Conservation (phyloP, 768 basidiomycete species). For the Rubroboletus satanas region DNA sequence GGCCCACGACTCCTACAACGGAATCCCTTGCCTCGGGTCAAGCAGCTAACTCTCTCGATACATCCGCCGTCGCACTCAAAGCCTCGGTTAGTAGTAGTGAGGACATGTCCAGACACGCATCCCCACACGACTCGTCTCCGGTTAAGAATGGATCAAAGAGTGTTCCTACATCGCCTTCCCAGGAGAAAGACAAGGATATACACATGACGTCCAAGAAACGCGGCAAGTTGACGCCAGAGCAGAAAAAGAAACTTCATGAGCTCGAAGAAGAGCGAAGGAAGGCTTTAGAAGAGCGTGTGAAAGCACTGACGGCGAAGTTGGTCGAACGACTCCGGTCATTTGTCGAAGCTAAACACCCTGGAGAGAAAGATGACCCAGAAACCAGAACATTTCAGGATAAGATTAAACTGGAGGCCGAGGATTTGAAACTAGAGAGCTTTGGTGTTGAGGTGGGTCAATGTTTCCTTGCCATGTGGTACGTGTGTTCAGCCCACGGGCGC, state of each 20-base stretch:
- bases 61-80: slow-evolving; percentile 16
- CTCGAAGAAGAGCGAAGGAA: slow-evolving; percentile 79
- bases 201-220: slow-evolving; percentile 30
- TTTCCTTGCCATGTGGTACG: neutral
- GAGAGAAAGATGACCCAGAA: slow-evolving; percentile 78
- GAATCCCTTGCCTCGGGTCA: slow-evolving; percentile 8
- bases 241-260: slow-evolving; percentile 76
- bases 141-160: slow-evolving; percentile 21
- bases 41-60: slow-evolving; percentile 7
- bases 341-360: slow-evolving; percentile 84
- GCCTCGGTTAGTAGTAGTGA: slow-evolving; percentile 19
- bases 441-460: slow-evolving; percentile 75
- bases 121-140: slow-evolving; percentile 15
- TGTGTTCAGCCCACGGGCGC: neutral
- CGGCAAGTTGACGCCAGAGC: slow-evolving; percentile 70
- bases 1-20: slow-evolving; percentile 16
- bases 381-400: slow-evolving; percentile 71
- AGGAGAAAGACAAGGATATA: slow-evolving; percentile 40
- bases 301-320: slow-evolving; percentile 72
- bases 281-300: slow-evolving; percentile 75
- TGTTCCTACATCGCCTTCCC: slow-evolving; percentile 23
- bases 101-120: slow-evolving; percentile 13
- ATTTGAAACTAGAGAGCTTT: slow-evolving; percentile 95
- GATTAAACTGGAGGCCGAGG: slow-evolving; percentile 84
- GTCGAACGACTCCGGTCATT: slow-evolving; percentile 83